Evolutionary conservation across 257 asterid species (phyloP).

Genomic region (Eucommia ulmoides): DNA sequence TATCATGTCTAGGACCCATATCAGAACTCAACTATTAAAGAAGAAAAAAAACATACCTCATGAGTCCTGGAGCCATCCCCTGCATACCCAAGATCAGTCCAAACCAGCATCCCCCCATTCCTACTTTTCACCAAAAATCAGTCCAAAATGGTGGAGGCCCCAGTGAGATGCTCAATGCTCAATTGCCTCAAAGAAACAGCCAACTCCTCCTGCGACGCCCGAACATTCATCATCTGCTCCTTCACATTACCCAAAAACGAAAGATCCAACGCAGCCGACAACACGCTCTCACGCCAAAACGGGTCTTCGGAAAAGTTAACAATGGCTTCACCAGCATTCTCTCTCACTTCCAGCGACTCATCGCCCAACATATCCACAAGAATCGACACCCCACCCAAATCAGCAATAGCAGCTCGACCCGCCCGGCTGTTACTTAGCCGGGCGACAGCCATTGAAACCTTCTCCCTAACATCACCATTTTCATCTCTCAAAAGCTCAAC

Average conservation of each 20-base stretch:
- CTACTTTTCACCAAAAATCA: not conserved
- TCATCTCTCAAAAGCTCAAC: conserved; percentile 34
- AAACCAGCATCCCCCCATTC: too few species aligned
- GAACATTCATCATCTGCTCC: conserved; percentile 26
- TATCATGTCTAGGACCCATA: too few species aligned
- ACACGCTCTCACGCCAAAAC: conserved; percentile 22
- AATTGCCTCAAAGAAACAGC: conserved; percentile 19
- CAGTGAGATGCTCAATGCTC: conserved; percentile 12
- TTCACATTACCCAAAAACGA: too few species aligned
- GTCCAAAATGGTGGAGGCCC: conserved; percentile 15
- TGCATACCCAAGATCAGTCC: too few species aligned
- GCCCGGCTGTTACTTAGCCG: conserved; percentile 30
- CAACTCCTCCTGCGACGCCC: conserved; percentile 17
- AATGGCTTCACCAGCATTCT: conserved; percentile 48
- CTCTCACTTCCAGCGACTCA: conserved; percentile 33
- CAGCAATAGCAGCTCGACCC: conserved; percentile 31
- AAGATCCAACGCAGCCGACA: conserved; percentile 22
- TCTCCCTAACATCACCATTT: conserved; percentile 26
- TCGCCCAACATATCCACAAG: conserved; percentile 25
- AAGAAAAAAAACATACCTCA: too few species aligned
- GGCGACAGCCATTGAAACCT: conserved; percentile 43
- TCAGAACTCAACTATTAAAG: too few species aligned
- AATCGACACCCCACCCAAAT: conserved; percentile 32
- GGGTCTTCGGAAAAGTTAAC: conserved; percentile 40
- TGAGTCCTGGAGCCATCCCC: too few species aligned